These are phyloP conservation scores for Helianthus tuberosus DNA, from an alignment of 129 eudicot species.

Conservation along the genomic window DNA sequence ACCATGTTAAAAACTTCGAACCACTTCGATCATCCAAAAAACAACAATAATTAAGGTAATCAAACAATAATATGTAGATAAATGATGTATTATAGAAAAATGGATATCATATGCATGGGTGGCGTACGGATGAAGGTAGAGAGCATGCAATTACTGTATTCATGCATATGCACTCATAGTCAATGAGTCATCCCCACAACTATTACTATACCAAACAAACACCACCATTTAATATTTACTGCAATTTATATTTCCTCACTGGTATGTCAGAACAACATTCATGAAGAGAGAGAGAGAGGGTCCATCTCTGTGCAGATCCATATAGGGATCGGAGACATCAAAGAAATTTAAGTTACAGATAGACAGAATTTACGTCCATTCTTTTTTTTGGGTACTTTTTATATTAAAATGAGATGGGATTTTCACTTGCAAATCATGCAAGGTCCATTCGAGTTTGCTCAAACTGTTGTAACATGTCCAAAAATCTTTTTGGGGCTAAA, in stretches of 20 bases:
- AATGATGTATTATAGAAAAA: background rate
- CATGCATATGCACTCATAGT: constrained; percentile 31
- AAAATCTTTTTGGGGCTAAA: background rate
- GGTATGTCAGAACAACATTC: constrained; percentile 19
- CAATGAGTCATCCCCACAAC: background rate
- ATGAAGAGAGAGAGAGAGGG: constrained; percentile 21
- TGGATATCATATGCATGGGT: constrained; percentile 15
- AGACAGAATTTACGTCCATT: background rate
- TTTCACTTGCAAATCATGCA: background rate
- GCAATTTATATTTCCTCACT: constrained; percentile 18
- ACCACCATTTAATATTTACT: constrained; percentile 35
- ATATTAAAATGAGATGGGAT: background rate
- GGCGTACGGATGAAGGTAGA: constrained; percentile 35
- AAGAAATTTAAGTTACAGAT: background rate
- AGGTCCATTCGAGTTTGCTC: background rate
- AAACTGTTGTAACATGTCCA: background rate
- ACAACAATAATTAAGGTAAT: too few relatives aligned
- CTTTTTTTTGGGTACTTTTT: background rate
- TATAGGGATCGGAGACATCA: constrained; percentile 32
- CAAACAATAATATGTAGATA: background rate
- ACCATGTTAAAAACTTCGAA: too few relatives aligned
- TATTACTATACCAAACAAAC: background rate
- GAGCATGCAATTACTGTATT: constrained; percentile 20
- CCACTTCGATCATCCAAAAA: too few relatives aligned
- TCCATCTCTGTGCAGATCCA: constrained; percentile 24